Evolutionary conservation across 495 filamentous ascomycete genomes (phyloP).

Genomic region (Talaromyces ruber): DNA sequence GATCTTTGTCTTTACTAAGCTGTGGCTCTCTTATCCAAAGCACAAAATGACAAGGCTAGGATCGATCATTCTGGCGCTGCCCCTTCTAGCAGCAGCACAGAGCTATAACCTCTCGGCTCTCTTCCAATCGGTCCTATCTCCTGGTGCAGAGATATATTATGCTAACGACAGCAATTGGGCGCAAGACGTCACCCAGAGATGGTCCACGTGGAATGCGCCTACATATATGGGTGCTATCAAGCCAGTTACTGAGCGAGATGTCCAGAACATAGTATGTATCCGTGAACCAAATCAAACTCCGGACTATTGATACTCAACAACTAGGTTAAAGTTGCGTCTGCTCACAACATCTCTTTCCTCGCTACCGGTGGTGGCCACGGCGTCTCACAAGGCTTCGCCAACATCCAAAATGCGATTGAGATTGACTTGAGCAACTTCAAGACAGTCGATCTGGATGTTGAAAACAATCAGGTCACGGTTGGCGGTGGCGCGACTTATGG

Average conservation of each 20-base stretch:
- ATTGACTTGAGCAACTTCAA: conserved; percentile 25
- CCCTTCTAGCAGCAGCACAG: background rate
- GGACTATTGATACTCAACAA: background rate
- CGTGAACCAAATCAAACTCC: background rate
- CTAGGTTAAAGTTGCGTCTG: conserved; percentile 15
- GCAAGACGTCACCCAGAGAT: conserved; percentile 7
- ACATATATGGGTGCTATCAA: conserved; percentile 19
- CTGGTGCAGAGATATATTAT: background rate
- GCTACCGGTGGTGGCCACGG: conserved; percentile 25
- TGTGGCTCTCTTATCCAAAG: background rate
- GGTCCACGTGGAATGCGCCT: conserved; percentile 14
- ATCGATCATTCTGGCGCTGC: background rate
- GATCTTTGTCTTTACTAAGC: background rate
- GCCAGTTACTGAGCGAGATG: conserved; percentile 15
- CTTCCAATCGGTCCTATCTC: background rate
- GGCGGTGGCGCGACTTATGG: conserved; percentile 12
- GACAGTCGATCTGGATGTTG: conserved; percentile 9
- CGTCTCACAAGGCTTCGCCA: conserved; percentile 10
- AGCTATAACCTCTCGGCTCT: background rate
- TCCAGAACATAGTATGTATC: conserved; percentile 17
- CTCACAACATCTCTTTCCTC: conserved; percentile 22
- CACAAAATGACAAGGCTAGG: background rate
- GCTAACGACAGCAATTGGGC: background rate
- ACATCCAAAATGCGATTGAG: conserved; percentile 14
- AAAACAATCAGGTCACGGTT: conserved; percentile 12